These are phyloP conservation scores for Gossypium longicalyx DNA, from an alignment of 345 rosid genomes.

Conservation along the genomic window DNA sequence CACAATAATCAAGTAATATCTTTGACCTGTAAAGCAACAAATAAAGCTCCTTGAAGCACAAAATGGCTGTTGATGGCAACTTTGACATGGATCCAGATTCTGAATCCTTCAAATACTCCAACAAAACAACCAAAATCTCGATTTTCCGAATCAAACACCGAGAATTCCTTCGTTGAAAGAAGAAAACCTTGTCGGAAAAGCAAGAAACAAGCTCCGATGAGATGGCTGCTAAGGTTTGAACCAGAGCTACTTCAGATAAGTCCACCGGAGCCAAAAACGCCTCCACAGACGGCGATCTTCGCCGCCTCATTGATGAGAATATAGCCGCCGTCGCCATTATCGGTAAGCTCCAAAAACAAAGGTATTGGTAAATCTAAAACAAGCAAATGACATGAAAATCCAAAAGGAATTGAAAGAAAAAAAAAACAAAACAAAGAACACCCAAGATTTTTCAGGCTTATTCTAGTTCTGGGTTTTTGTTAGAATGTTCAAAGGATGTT, in stretches of 20 bases:
- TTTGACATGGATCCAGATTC: constrained; percentile 23
- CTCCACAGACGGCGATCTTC: constrained; percentile 76
- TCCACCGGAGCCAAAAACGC: constrained; percentile 90
- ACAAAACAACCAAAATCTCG: constrained; percentile 57
- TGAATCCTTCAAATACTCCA: constrained; percentile 61
- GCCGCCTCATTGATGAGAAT: constrained; percentile 72
- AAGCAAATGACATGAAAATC: constrained; percentile 13
- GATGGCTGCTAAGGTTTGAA: constrained; percentile 59
- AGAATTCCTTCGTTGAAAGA: constrained; percentile 68
- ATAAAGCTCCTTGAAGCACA: constrained; percentile 85
- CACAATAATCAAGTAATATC: constrained; percentile 73
- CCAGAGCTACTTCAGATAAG: constrained; percentile 59
- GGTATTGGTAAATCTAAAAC: background rate
- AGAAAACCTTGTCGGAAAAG: constrained; percentile 37
- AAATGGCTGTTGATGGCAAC: constrained; percentile 43
- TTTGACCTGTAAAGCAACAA: constrained; percentile 86
- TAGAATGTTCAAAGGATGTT: constrained; percentile 22
- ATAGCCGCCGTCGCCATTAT: constrained; percentile 79
- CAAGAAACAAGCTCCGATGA: constrained; percentile 58
- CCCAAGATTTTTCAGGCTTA: background rate
- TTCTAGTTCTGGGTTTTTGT: constrained; percentile 11
- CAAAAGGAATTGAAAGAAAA: background rate
- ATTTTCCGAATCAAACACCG: constrained; percentile 73
- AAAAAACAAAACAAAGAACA: background rate
- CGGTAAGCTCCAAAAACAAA: background rate